A percentile compares a stretch with the other conserved stretches of the same genome.
Evolutionary conservation across 108 stramenopile species (phyloP).

Genomic region (Nitzschia sp.): DNA sequence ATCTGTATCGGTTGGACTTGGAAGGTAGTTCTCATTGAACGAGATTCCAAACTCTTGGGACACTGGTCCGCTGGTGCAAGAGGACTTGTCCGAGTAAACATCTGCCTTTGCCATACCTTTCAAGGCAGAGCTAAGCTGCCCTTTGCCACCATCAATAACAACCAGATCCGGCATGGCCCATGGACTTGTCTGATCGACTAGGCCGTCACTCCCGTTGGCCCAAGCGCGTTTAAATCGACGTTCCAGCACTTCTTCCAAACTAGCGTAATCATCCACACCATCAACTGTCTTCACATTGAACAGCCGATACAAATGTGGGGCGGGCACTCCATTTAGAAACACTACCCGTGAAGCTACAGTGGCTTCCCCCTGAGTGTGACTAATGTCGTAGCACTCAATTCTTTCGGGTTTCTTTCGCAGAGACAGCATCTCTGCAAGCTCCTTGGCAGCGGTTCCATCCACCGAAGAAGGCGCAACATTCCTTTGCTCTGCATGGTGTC

Average conservation of each 20-base stretch:
- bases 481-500: background rate
- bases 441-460: slow-evolving; percentile 43
- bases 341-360: slow-evolving; percentile 67
- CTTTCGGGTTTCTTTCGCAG: slow-evolving; percentile 38
- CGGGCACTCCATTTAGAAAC: slow-evolving; percentile 61
- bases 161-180: slow-evolving; percentile 73
- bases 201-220: slow-evolving; percentile 10
- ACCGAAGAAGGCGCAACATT: slow-evolving; percentile 29
- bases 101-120: slow-evolving; percentile 55
- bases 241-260: slow-evolving; percentile 62
- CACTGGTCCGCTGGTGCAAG: background rate
- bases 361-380: slow-evolving; percentile 65
- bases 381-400: slow-evolving; percentile 81
- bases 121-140: slow-evolving; percentile 69
- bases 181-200: slow-evolving; percentile 38
- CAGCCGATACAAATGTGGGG: slow-evolving; percentile 48
- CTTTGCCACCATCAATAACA: slow-evolving; percentile 76
- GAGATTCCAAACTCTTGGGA: background rate
- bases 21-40: background rate
- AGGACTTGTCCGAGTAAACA: slow-evolving; percentile 23
- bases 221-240: slow-evolving; percentile 55
- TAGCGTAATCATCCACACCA: slow-evolving; percentile 69
- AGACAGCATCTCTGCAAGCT: slow-evolving; percentile 41
- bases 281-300: slow-evolving; percentile 61
- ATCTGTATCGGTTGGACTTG: background rate